Evolutionary conservation across 192 early-diverging fungal species (phyloP).

Genomic region (Pecoramyces ruminantium): DNA sequence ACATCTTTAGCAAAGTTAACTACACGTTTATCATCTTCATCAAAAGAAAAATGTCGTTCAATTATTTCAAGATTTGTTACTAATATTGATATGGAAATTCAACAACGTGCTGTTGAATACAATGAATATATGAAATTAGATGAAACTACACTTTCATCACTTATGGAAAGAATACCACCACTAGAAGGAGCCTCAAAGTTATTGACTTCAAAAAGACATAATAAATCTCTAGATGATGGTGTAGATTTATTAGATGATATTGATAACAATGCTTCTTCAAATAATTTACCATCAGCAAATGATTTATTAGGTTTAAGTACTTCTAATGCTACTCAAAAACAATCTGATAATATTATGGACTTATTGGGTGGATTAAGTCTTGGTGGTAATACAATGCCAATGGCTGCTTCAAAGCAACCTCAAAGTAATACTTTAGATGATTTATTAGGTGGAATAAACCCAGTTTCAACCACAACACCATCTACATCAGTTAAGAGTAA

Average conservation of each 20-base stretch:
- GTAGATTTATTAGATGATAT: slow-evolving; percentile 3
- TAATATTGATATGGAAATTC: slow-evolving; percentile 78
- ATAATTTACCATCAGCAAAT: not conserved
- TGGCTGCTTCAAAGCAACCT: not conserved
- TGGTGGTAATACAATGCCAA: slow-evolving; percentile 1
- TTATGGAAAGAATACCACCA: slow-evolving; percentile 89
- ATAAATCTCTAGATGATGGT: slow-evolving; percentile 18
- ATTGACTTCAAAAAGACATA: not conserved
- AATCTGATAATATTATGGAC: slow-evolving; percentile 31
- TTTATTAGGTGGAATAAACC: slow-evolving; percentile 4
- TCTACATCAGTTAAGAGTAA: slow-evolving; percentile 13
- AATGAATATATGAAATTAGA: slow-evolving; percentile 49
- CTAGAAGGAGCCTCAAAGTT: slow-evolving; percentile 26
- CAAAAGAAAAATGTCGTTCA: slow-evolving; percentile 25
- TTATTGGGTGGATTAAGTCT: slow-evolving; percentile 31
- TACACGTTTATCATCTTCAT: slow-evolving; percentile 42
- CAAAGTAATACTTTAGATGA: not conserved
- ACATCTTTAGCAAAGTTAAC: slow-evolving; percentile 81
- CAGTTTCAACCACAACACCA: slow-evolving; percentile 12
- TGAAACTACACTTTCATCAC: slow-evolving; percentile 45
- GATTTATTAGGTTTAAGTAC: not conserved
- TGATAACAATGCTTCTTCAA: not conserved
- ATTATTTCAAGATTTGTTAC: slow-evolving; percentile 41
- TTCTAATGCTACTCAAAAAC: not conserved
- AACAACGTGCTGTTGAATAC: slow-evolving; percentile 88